Evolutionary conservation across 2,329 filamentous ascomycete species (phyloP).

Genomic region (Colletotrichum noveboracense): DNA sequence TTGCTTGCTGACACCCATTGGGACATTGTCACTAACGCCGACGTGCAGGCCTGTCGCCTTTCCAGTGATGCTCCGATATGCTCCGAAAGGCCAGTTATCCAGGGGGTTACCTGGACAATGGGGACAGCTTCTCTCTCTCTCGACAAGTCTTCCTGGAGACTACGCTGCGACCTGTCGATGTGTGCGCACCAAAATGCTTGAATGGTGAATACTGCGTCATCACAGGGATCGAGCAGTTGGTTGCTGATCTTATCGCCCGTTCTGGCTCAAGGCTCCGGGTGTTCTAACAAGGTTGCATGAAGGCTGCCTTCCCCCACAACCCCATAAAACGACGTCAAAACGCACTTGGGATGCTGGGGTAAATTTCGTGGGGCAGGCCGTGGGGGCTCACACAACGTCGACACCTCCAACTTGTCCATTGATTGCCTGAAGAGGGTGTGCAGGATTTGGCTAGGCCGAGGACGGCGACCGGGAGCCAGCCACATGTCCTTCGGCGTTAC

Average conservation of each 20-base stretch:
- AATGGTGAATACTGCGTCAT: constrained; percentile 1
- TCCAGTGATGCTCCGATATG: neutral
- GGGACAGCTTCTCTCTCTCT: neutral
- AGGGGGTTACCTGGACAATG: neutral
- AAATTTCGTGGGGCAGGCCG: constrained; percentile 11
- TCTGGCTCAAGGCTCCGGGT: neutral
- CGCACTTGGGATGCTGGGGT: constrained; percentile 12
- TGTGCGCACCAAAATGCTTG: neutral
- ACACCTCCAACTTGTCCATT: neutral
- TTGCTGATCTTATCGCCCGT: constrained; percentile 2
- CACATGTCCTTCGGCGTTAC: constrained; percentile 3
- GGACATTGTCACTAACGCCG: neutral
- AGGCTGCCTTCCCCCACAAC: constrained; percentile 18
- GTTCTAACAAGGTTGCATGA: constrained; percentile 20
- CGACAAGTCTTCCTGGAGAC: neutral
- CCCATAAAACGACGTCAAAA: constrained; percentile 23
- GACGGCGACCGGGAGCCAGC: neutral
- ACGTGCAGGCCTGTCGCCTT: neutral
- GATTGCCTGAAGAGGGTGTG: constrained; percentile 8
- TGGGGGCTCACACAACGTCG: constrained; percentile 17
- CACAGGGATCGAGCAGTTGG: neutral
- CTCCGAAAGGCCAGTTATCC: neutral
- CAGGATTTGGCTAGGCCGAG: neutral
- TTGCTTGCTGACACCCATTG: constrained; percentile 3
- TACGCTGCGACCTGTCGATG: neutral